These are phyloP conservation scores for Leptographium radiaticola DNA, from an alignment of 2,329 filamentous ascomycete species.

Conservation along the genomic window DNA sequence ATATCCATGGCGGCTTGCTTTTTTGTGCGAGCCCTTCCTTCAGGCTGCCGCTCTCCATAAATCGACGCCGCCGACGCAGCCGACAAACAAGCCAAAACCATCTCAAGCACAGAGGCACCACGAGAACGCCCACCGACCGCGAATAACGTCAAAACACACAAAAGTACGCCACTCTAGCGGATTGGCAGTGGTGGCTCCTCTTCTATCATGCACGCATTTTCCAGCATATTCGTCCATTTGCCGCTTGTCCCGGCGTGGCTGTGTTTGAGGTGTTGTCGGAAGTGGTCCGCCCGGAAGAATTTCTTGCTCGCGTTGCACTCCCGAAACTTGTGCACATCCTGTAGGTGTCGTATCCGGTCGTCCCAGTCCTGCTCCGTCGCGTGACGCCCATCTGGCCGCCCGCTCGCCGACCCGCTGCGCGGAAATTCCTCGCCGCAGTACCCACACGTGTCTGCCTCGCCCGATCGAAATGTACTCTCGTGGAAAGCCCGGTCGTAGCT, in stretches of 20 bases:
- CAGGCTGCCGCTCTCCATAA: not conserved
- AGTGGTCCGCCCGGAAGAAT: constrained; percentile 94
- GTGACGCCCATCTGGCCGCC: constrained; percentile 20
- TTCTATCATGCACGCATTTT: constrained; percentile 91
- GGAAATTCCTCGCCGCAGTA: constrained; percentile 90
- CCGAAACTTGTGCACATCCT: constrained; percentile 86
- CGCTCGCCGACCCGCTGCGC: constrained; percentile 31
- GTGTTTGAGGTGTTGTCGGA: constrained; percentile 95
- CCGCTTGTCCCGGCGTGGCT: constrained; percentile 92
- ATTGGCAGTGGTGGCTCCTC: constrained; percentile 51
- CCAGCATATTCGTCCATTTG: constrained; percentile 97
- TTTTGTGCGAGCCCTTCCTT: not conserved
- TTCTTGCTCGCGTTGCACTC: constrained; percentile 99
- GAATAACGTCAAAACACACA: too few relatives aligned
- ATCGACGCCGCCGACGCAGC: not conserved
- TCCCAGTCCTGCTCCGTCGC: constrained; percentile 82
- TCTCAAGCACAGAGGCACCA: too few relatives aligned
- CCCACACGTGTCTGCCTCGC: constrained; percentile 69
- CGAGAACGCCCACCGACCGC: too few relatives aligned
- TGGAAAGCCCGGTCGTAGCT: constrained; percentile 77
- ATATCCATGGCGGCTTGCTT: not conserved
- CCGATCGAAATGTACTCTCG: constrained; percentile 54
- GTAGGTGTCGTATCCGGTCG: constrained; percentile 70
- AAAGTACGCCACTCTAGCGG: constrained; percentile 15
- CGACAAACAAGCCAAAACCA: not conserved